Conservation (phyloP, 495 filamentous ascomycete species). For the Hypoxylon intermedium region DNA sequence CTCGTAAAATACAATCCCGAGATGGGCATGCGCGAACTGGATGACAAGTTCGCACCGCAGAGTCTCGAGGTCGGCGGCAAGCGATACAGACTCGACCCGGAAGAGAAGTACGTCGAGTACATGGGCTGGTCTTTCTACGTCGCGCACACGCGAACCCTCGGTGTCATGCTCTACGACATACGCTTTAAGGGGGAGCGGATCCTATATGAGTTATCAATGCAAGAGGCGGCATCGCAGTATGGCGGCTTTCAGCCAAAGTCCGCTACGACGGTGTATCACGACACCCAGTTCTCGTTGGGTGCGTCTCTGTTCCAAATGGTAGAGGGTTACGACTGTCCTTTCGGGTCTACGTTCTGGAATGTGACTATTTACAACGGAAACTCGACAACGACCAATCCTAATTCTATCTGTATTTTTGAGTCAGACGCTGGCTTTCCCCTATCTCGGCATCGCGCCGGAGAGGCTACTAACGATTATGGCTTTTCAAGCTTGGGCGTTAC, state of each 20-base stretch:
- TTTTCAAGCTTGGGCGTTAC: slow-evolving; percentile 50
- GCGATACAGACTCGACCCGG: slow-evolving; percentile 52
- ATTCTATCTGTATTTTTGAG: slow-evolving; percentile 62
- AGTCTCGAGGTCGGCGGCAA: slow-evolving; percentile 49
- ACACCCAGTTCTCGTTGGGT: slow-evolving; percentile 57
- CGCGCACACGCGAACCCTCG: slow-evolving; percentile 52
- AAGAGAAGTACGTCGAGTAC: slow-evolving; percentile 61
- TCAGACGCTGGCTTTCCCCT: slow-evolving; percentile 56
- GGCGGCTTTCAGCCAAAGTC: slow-evolving; percentile 58
- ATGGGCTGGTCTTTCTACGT: slow-evolving; percentile 65
- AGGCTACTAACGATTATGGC: slow-evolving; percentile 42
- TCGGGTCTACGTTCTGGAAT: slow-evolving; percentile 57
- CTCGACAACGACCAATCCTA: slow-evolving; percentile 44
- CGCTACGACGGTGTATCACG: slow-evolving; percentile 53
- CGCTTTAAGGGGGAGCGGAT: slow-evolving; percentile 62
- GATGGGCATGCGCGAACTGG: slow-evolving; percentile 48
- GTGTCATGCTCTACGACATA: slow-evolving; percentile 59
- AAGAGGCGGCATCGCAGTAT: slow-evolving; percentile 63
- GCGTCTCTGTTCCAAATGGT: slow-evolving; percentile 53
- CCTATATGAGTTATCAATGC: slow-evolving; percentile 62
- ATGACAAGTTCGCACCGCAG: slow-evolving; percentile 50
- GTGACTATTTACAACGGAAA: slow-evolving; percentile 45
- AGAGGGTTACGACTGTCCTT: slow-evolving; percentile 62
- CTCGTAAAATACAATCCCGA: slow-evolving; percentile 44
- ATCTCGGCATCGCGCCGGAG: slow-evolving; percentile 51